Conservation (phyloP, 164 flowering plant genomes). For the Berberis vulgaris region DNA sequence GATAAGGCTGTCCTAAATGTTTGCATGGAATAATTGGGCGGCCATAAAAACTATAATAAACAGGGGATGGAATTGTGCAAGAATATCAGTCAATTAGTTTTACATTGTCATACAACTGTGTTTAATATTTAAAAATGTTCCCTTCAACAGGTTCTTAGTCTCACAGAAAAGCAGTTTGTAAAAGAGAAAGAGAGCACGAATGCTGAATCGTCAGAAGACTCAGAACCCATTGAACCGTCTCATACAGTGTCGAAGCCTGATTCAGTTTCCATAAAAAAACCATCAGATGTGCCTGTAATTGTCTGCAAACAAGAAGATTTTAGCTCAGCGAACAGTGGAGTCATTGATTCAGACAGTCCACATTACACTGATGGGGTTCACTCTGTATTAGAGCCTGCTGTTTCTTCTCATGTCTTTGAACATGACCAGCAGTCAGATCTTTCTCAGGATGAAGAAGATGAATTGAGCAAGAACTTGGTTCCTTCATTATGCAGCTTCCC, state of each 20-base stretch:
- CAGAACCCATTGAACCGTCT: conserved; percentile 11
- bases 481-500: conserved; percentile 31
- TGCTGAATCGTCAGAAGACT: conserved; percentile 10
- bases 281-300: conserved; percentile 19
- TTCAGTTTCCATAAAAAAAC: conserved; percentile 21
- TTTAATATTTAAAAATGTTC: background rate
- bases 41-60: too few species aligned
- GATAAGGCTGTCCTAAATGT: too few species aligned
- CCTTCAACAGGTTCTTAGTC: conserved; percentile 34
- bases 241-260: conserved; percentile 15
- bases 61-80: too few species aligned
- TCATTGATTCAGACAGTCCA: conserved; percentile 57
- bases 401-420: conserved; percentile 41
- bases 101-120: too few species aligned
- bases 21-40: too few species aligned
- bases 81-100: too few species aligned
- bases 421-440: conserved; percentile 38
- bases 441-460: conserved; percentile 52
- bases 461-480: conserved; percentile 26
- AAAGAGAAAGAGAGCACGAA: conserved; percentile 30
- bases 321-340: conserved; percentile 49
- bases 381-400: conserved; percentile 35
- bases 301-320: conserved; percentile 41
- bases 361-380: conserved; percentile 35
- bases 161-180: conserved; percentile 32